Evolutionary conservation across 2,329 filamentous ascomycete genomes (phyloP).

Genomic region (Plenodomus tracheiphilus): DNA sequence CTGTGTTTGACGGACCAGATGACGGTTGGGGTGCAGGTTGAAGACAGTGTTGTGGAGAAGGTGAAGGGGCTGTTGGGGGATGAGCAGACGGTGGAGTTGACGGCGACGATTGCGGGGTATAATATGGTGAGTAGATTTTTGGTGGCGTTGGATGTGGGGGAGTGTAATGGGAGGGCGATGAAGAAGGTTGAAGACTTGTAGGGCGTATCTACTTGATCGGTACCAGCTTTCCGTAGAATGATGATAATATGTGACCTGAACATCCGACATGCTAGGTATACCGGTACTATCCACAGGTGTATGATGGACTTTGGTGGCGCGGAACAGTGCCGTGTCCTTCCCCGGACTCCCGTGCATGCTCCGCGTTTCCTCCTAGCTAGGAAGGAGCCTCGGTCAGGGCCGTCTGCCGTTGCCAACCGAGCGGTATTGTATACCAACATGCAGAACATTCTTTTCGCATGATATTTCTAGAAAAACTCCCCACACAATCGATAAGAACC

Average conservation of each 20-base stretch:
- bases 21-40: conserved; percentile 73
- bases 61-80: conserved; percentile 67
- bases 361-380: conserved; percentile 16
- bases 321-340: conserved; percentile 19
- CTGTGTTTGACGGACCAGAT: conserved; percentile 80
- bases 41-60: conserved; percentile 66
- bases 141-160: conserved; percentile 72
- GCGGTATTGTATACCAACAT: conserved; percentile 1
- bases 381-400: conserved; percentile 21
- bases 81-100: conserved; percentile 77
- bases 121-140: conserved; percentile 84
- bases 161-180: conserved; percentile 44
- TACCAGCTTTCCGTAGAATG: no score
- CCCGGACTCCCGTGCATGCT: conserved; percentile 12
- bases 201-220: neutral
- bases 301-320: neutral
- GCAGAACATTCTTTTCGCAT: neutral
- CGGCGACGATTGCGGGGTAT: conserved; percentile 76
- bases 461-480: no score
- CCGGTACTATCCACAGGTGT: neutral
- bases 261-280: neutral
- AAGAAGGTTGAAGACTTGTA: conserved; percentile 36
- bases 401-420: conserved; percentile 30
- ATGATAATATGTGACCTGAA: no score
- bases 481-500: neutral